phyloP scores from a whole-genome alignment of 2,329 filamentous ascomycete genomes.

The Beauveria varroae region DNA sequence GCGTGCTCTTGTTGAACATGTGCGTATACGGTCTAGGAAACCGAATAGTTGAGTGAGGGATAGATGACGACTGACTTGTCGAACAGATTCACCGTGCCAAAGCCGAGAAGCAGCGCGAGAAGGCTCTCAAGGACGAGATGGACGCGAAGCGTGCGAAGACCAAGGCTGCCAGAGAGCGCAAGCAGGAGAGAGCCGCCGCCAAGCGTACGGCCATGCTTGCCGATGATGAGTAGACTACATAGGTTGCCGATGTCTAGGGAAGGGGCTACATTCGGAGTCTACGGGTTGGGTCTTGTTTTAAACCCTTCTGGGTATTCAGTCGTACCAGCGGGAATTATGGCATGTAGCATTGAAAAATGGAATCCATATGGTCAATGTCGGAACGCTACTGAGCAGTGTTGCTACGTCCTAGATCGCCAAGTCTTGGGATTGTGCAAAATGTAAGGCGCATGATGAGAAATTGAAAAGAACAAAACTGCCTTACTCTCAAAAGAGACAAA shows the following conservation, averaged over 20 bases:
- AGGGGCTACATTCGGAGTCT: constrained; percentile 54
- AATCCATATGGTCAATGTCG: constrained; percentile 40
- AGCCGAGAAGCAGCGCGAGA: constrained; percentile 97
- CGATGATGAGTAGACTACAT: constrained; percentile 50
- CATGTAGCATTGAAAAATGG: constrained; percentile 52
- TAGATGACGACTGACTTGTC: not conserved
- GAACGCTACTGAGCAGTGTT: constrained; percentile 14
- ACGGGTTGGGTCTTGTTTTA: constrained; percentile 48
- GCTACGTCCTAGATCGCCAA: constrained; percentile 1
- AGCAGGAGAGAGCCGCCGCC: constrained; percentile 80
- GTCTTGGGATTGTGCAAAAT: constrained; percentile 1
- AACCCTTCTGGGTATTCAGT: constrained; percentile 40
- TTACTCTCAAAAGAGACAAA: not conserved
- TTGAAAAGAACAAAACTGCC: constrained; percentile 6
- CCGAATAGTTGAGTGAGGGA: not conserved
- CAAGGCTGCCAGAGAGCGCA: constrained; percentile 99
- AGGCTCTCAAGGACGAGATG: constrained; percentile 97
- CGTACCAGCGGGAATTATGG: constrained; percentile 43
- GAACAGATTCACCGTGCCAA: constrained; percentile 98
- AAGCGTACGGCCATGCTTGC: constrained; percentile 84
- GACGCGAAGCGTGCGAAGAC: constrained; percentile 99
- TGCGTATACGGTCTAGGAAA: constrained; percentile 50
- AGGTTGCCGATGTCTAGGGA: constrained; percentile 39
- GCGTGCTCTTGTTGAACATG: constrained; percentile 98
- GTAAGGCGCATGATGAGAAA: constrained; percentile 10